Conservation (phyloP, 495 filamentous ascomycete species). For the Staphylotrichum tortipilum region DNA sequence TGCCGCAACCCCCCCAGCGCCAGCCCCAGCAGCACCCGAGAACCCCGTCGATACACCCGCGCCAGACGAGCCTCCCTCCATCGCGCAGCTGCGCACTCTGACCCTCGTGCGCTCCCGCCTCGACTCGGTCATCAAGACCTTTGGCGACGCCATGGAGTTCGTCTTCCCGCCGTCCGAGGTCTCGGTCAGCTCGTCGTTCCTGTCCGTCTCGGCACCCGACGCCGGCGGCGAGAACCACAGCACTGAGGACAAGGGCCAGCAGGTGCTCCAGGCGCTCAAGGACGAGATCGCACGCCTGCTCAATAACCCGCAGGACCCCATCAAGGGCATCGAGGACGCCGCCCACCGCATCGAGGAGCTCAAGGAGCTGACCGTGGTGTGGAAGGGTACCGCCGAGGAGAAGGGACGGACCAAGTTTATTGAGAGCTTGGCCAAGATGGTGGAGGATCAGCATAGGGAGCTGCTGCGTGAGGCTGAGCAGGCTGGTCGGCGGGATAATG, state of each 20-base stretch:
- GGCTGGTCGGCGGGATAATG: slow-evolving; percentile 25
- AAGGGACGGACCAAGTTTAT: slow-evolving; percentile 75
- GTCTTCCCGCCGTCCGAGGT: slow-evolving; percentile 73
- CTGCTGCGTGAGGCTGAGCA: slow-evolving; percentile 43
- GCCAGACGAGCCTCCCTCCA: slow-evolving; percentile 54
- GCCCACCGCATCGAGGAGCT: slow-evolving; percentile 62
- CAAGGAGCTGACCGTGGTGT: slow-evolving; percentile 63
- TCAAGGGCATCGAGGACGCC: slow-evolving; percentile 59
- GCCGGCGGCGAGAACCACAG: slow-evolving; percentile 51
- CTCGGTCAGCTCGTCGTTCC: slow-evolving; percentile 63
- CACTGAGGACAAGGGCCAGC: slow-evolving; percentile 72
- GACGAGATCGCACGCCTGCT: slow-evolving; percentile 65
- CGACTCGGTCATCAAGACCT: slow-evolving; percentile 77
- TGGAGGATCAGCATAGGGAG: slow-evolving; percentile 50
- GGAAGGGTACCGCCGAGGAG: slow-evolving; percentile 91
- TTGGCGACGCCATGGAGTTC: slow-evolving; percentile 91
- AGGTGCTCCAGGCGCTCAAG: slow-evolving; percentile 56
- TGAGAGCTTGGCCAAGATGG: slow-evolving; percentile 60
- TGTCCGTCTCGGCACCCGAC: slow-evolving; percentile 73
- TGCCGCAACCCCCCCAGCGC: slow-evolving; percentile 1
- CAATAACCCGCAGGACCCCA: slow-evolving; percentile 35
- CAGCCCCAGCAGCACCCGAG: background rate
- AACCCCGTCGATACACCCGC: slow-evolving; percentile 9
- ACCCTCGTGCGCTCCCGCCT: slow-evolving; percentile 71
- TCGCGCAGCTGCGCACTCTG: slow-evolving; percentile 71